Evolutionary conservation across 768 basidiomycete species (phyloP).

Genomic region (Leccinum sublutescens): DNA sequence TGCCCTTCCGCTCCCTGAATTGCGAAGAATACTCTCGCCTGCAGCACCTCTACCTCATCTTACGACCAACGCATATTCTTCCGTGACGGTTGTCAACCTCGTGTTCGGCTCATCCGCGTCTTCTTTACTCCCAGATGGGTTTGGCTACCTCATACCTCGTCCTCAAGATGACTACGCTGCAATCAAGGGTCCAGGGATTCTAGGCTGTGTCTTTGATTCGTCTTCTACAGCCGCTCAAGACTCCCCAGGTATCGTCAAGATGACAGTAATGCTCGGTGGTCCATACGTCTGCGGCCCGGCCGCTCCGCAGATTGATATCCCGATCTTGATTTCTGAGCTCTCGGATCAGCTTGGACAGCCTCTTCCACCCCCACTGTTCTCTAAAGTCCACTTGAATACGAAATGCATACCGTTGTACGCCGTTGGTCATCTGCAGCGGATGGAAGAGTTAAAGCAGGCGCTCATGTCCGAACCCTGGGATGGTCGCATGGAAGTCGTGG

Average conservation of each 20-base stretch:
- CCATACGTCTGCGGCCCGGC: conserved; percentile 44
- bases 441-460: conserved; percentile 53
- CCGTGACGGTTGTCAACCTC: conserved; percentile 87
- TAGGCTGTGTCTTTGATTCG: conserved; percentile 92
- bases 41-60: conserved; percentile 57
- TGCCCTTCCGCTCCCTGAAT: conserved; percentile 61
- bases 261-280: conserved; percentile 91
- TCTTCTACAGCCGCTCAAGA: conserved; percentile 67
- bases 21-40: conserved; percentile 45
- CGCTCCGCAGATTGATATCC: conserved; percentile 25
- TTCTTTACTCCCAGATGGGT: conserved; percentile 76
- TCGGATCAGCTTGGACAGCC: conserved; percentile 42
- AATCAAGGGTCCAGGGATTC: conserved; percentile 44
- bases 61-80: conserved; percentile 65
- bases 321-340: conserved; percentile 32
- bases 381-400: conserved; percentile 51
- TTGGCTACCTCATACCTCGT: conserved; percentile 92
- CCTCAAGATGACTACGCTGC: conserved; percentile 53
- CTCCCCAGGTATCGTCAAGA: conserved; percentile 54
- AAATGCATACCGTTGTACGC: conserved; percentile 78
- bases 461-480: conserved; percentile 44
- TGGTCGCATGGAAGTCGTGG: conserved; percentile 60
- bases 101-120: conserved; percentile 60
- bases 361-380: conserved; percentile 57
- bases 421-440: conserved; percentile 69